Conservation (phyloP, 1,139 yeast species). For the Candida sanyaensis region DNA sequence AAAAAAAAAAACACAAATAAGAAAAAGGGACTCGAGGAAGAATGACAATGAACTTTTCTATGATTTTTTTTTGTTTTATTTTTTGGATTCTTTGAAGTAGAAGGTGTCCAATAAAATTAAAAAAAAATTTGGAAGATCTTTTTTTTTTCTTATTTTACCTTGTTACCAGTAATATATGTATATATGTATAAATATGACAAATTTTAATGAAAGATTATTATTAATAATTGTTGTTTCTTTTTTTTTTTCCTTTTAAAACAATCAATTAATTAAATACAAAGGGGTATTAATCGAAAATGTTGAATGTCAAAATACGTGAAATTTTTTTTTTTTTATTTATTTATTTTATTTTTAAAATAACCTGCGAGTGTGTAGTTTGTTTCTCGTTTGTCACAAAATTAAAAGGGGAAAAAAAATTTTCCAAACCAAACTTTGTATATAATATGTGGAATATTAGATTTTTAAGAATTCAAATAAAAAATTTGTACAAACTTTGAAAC, state of each 20-base stretch:
- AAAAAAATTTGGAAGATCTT: no score
- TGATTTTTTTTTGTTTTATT: no score
- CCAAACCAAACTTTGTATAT: neutral
- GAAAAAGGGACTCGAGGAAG: no score
- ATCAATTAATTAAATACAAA: neutral
- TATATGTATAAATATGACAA: no score
- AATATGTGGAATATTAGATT: neutral
- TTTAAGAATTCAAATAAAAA: neutral
- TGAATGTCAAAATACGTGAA: neutral
- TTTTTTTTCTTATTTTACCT: neutral
- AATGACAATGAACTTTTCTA: no score
- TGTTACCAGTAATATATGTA: neutral
- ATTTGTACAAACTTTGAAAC: no score
- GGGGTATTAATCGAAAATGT: conserved; percentile 3
- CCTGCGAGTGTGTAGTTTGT: neutral
- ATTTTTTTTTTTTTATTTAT: neutral
- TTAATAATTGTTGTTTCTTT: neutral
- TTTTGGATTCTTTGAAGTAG: no score
- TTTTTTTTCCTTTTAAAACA: no score
- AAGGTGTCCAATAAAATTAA: no score
- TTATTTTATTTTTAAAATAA: neutral
- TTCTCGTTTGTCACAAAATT: neutral
- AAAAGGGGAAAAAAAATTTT: neutral
- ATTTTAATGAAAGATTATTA: neutral
- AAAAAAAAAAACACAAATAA: neutral